Conservation (phyloP, 306 rosid genomes). For the Malus asiatica region DNA sequence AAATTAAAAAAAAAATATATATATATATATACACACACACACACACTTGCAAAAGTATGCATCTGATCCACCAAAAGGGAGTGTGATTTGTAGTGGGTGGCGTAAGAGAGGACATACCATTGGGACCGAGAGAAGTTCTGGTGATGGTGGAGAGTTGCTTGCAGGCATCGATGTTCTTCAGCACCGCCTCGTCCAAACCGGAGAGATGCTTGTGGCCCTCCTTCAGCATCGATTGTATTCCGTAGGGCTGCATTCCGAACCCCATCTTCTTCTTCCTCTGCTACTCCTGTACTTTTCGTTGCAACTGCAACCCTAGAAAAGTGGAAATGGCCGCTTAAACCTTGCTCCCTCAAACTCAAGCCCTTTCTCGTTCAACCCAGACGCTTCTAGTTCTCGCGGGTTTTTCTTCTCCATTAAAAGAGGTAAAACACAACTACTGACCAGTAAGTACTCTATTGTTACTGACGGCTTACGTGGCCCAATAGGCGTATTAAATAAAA, state of each 20-base stretch:
- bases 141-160: slow-evolving; percentile 83
- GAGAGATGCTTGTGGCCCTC: slow-evolving; percentile 84
- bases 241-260: slow-evolving; percentile 52
- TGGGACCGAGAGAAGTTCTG: slow-evolving; percentile 87
- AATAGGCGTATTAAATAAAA: too few species aligned
- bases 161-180: slow-evolving; percentile 94
- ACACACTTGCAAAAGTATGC: too few species aligned
- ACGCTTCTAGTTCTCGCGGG: too few species aligned
- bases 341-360: background rate
- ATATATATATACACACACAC: background rate
- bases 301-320: background rate
- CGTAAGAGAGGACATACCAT: slow-evolving; percentile 37
- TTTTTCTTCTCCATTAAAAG: too few species aligned
- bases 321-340: background rate
- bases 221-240: slow-evolving; percentile 85
- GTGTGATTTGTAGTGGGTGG: background rate
- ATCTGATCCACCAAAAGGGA: background rate
- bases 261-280: slow-evolving; percentile 22
- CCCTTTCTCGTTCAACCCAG: background rate
- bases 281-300: background rate
- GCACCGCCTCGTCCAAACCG: slow-evolving; percentile 88
- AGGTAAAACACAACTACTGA: too few species aligned
- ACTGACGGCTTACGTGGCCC: too few species aligned
- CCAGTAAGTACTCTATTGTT: too few species aligned
- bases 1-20: background rate